Evolutionary conservation across 2,329 filamentous ascomycete genomes (phyloP), one percentile per base, ranked within the genome.

Genomic region (Diaporthe caulivora): DNA sequence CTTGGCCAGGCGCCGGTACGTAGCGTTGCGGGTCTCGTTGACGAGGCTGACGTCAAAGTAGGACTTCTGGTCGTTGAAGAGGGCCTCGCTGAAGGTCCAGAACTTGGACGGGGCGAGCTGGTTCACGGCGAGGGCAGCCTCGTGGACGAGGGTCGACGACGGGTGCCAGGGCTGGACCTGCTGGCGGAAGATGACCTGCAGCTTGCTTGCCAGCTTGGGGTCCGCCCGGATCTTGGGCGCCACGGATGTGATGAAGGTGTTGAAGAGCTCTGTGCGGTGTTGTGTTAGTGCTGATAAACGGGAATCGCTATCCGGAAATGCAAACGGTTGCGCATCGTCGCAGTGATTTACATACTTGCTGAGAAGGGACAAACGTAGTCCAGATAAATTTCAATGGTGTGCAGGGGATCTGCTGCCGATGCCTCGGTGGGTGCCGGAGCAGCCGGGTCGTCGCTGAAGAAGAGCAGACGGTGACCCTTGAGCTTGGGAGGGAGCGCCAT

Each of bases 111-210:
- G 92, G 2, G 90, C 86, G 9, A 94, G 83, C 68, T 89, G 89
- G 77, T 96, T 88, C 1, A 98, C 94, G 3, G 95, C 96, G 42
- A 95, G 89, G 4, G 87, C 95, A 42, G 95, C 2, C 88, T 98
- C 96, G 85, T 96, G 94, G 72, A 90, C 87, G 15, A 95, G 88
- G 9, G 93, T 95, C 53, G 91, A 95, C 26, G 93, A 95, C 1
- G 96, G 96, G 84, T 98, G 95, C 96, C 96, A 98, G 18, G 95
- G 95, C 85, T 98, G 95, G 79, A 98, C 91, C 82, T 98, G 95
- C 82, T 96, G 95, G 65, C 95, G 93, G 87, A 98, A 94, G 79
- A 98, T 90, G 78, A 97, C 87, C 78, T 93, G 88, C 3, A 98
- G 85, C 75, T 87, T 88, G 74, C 86, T 77, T 18, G 86, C 81